Conservation (phyloP, 176 grass and related monocot species). For the Phragmites australis region DNA sequence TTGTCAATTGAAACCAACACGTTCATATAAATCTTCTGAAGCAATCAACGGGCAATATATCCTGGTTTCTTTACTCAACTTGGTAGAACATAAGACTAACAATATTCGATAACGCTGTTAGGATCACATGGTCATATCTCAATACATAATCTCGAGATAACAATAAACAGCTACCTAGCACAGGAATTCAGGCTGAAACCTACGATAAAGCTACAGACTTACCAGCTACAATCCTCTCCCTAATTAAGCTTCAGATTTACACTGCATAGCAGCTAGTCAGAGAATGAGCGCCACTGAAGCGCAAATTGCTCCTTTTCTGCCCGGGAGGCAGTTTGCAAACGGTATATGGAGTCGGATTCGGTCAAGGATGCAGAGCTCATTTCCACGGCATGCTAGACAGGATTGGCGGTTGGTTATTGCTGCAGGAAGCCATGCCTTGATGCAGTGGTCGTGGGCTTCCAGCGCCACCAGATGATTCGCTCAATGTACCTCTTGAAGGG, state of each 20-base stretch:
- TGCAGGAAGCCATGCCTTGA: slow-evolving; percentile 48
- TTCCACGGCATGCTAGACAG: slow-evolving; percentile 85
- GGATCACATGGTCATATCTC: slow-evolving; percentile 29
- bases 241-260: slow-evolving; percentile 50
- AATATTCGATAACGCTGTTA: slow-evolving; percentile 15
- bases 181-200: slow-evolving; percentile 29
- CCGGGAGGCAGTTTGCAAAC: neutral
- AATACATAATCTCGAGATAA: slow-evolving; percentile 37
- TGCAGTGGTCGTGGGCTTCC: slow-evolving; percentile 62
- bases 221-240: slow-evolving; percentile 29
- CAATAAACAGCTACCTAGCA: slow-evolving; percentile 24
- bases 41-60: neutral
- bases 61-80: neutral
- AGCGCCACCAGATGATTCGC: slow-evolving; percentile 69
- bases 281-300: neutral
- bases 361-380: slow-evolving; percentile 49
- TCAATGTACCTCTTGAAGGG: slow-evolving; percentile 72
- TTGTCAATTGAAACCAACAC: neutral
- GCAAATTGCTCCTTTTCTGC: slow-evolving; percentile 23
- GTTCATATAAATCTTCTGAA: neutral
- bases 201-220: slow-evolving; percentile 48
- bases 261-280: slow-evolving; percentile 46
- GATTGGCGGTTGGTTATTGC: slow-evolving; percentile 55
- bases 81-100: neutral
- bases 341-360: neutral